Percentiles rank a stretch among this genome's conserved stretches.
phyloP scores from a whole-genome alignment of 1,284 basidiomycete species.

The Paramarasmius palmivorus region DNA sequence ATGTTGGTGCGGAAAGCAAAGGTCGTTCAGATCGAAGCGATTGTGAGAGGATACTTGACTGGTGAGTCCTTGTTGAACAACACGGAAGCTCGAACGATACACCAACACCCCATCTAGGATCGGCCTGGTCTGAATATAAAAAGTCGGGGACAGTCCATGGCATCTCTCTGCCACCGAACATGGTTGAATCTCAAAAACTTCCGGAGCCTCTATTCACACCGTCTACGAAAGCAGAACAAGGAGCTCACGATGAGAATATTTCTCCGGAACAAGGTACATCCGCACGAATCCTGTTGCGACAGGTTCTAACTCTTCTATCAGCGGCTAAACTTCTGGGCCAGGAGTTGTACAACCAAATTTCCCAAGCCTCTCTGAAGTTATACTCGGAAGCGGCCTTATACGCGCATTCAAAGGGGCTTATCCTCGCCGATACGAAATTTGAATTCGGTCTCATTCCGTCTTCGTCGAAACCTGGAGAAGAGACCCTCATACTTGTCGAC shows the following conservation, averaged over 20 bases:
- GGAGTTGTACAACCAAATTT: slow-evolving; percentile 65
- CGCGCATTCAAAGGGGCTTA: slow-evolving; percentile 81
- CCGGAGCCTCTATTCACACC: slow-evolving; percentile 92
- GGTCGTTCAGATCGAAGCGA: slow-evolving; percentile 95
- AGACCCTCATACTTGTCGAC: slow-evolving; percentile 86
- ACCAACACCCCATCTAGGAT: slow-evolving; percentile 56
- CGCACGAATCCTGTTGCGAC: neutral
- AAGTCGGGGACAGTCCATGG: slow-evolving; percentile 88
- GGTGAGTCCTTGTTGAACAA: slow-evolving; percentile 47
- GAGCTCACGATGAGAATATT: slow-evolving; percentile 97
- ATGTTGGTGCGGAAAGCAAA: slow-evolving; percentile 93
- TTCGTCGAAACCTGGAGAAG: slow-evolving; percentile 29
- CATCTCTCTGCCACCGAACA: slow-evolving; percentile 72
- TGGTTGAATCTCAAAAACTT: slow-evolving; percentile 87
- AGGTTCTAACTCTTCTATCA: slow-evolving; percentile 25
- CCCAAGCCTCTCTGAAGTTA: slow-evolving; percentile 61
- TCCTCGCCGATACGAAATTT: slow-evolving; percentile 95
- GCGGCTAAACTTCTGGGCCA: slow-evolving; percentile 68
- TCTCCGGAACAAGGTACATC: slow-evolving; percentile 80
- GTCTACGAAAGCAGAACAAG: slow-evolving; percentile 95
- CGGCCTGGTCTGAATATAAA: slow-evolving; percentile 95
- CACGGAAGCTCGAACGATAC: neutral
- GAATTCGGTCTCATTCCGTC: slow-evolving; percentile 76
- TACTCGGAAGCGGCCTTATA: slow-evolving; percentile 81
- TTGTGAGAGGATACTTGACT: slow-evolving; percentile 95